These are phyloP conservation scores for Exophiala oligosperma DNA, from an alignment of 2,329 filamentous ascomycete genomes.

Conservation along the genomic window DNA sequence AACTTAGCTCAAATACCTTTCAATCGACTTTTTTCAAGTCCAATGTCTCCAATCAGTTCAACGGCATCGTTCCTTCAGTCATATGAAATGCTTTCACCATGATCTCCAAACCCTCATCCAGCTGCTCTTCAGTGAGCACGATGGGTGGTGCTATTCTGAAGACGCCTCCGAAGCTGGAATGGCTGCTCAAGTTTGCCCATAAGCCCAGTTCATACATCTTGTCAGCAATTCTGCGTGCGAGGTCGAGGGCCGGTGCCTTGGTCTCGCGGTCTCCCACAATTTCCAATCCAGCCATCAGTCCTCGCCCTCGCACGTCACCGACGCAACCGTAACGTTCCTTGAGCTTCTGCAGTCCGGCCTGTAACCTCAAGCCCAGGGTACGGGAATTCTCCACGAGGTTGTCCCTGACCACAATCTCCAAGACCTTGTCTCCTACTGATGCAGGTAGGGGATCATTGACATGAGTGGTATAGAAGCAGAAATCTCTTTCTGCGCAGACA, in stretches of 20 bases:
- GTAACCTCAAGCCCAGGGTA: slow-evolving; percentile 48
- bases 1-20: neutral
- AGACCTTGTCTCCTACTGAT: slow-evolving; percentile 61
- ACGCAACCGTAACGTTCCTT: slow-evolving; percentile 59
- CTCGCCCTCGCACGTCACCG: slow-evolving; percentile 61
- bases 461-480: slow-evolving; percentile 62
- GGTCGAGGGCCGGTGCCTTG: slow-evolving; percentile 48
- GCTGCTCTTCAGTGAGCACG: slow-evolving; percentile 53
- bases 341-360: slow-evolving; percentile 48
- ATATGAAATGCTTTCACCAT: slow-evolving; percentile 56
- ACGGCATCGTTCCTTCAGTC: slow-evolving; percentile 24
- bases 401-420: slow-evolving; percentile 62
- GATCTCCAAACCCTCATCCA: slow-evolving; percentile 54
- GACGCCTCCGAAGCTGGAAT: slow-evolving; percentile 56
- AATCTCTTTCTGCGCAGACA: slow-evolving; percentile 50
- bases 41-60: slow-evolving; percentile 11
- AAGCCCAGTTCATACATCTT: slow-evolving; percentile 54
- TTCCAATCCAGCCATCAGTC: slow-evolving; percentile 60
- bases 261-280: slow-evolving; percentile 54
- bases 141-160: slow-evolving; percentile 63
- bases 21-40: neutral
- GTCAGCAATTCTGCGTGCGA: slow-evolving; percentile 51
- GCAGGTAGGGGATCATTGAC: slow-evolving; percentile 63
- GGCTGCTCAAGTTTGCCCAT: slow-evolving; percentile 58
- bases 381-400: slow-evolving; percentile 50